Base-by-base conservation (phyloP, 2,329 filamentous ascomycete species). In the Monilinia aucupariae region DNA sequence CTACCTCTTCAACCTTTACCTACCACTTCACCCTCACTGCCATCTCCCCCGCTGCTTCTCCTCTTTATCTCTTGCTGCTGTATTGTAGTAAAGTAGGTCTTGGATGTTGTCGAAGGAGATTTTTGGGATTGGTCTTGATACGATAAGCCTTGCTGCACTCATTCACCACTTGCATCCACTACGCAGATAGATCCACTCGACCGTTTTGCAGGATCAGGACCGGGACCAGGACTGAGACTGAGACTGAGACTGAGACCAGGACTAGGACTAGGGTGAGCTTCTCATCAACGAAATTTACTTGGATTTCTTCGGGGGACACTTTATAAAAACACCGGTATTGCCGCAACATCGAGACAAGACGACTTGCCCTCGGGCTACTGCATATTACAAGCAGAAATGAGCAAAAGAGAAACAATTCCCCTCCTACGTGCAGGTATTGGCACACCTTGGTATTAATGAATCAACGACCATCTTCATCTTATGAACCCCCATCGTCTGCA, bases 391-490 rank as follows among this genome's bases (percentile, higher is more conserved):
- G 71, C 69, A 69, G 72, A 72, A 68, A 74, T 74, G 71, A 70
- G 67, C 68, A 71, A 67, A 63, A 70, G 66, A 69, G 69, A 66
- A 68, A 63, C 64, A 64, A 64, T 67, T 68, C 65, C 66, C 64
- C 68, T 71, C 68, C 70, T 71, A 69, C 71, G 72, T 71, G 70
- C 70, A 73, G 72, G 73, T 65, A 74, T 74, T 68, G 71, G 71
- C 68, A 73, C 71, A 64, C 60, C 66, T 65, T 69, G 67, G 65
- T 62, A 54, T 59, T 60, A 43, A 69, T 69, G 66, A 66, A 53
- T 64, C 59, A 62, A 66, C 64, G 59, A 66, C 50, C 52, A 58
- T 51, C 62, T 54, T 59, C 58, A 59, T 65, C 65, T 62, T 54
- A 64, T 67, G 64, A 61, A 30, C 27, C 56, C 34, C 50, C 62